Conservation (phyloP, 2,329 filamentous ascomycete genomes). For the Alternaria infectoria region DNA sequence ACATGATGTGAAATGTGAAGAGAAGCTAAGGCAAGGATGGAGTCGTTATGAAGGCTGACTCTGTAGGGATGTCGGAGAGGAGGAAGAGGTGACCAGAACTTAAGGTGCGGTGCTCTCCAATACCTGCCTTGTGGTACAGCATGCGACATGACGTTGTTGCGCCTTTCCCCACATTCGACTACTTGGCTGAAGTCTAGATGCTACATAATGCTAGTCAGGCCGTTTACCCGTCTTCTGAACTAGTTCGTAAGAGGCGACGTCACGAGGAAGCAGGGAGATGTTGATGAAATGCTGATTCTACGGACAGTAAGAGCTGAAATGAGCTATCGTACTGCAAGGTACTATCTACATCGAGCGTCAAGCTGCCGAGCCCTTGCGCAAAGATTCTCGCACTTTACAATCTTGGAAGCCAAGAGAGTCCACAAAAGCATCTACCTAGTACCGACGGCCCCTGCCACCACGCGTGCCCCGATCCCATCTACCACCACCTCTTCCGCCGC, state of each 20-base stretch:
- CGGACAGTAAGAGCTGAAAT: neutral
- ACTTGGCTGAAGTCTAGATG: neutral
- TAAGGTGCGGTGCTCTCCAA: neutral
- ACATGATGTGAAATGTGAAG: neutral
- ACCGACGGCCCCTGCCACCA: neutral
- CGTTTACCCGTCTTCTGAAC: neutral
- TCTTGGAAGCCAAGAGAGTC: too few relatives aligned
- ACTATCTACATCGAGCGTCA: neutral
- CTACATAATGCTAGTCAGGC: neutral
- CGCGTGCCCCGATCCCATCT: neutral
- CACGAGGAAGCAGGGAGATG: neutral
- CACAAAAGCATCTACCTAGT: neutral
- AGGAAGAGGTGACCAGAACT: neutral
- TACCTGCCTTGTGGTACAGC: neutral
- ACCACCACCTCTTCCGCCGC: neutral
- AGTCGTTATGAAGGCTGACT: neutral
- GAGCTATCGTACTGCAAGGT: neutral
- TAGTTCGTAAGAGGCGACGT: neutral
- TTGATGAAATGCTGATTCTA: neutral
- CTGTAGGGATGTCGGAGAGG: neutral
- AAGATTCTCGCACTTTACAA: neutral
- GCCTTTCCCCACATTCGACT: neutral
- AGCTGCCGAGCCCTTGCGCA: neutral
- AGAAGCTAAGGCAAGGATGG: neutral
- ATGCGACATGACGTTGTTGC: neutral